phyloP scores from a whole-genome alignment of 441 rosid genomes.

The Flueggea neowawraea region DNA sequence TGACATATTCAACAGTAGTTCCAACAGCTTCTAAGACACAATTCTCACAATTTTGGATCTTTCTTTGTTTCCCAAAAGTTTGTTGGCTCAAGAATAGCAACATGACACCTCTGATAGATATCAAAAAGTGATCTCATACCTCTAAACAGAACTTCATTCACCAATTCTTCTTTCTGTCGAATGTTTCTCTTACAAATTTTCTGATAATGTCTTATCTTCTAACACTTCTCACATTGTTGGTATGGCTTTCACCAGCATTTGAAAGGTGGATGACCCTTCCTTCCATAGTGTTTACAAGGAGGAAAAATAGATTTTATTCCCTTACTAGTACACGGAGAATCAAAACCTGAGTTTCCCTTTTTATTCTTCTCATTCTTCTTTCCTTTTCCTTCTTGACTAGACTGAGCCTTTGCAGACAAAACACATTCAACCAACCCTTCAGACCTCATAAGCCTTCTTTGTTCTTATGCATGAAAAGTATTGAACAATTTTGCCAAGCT shows the following conservation, averaged over 20 bases:
- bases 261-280: slow-evolving; percentile 5
- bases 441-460: neutral
- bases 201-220: slow-evolving; percentile 14
- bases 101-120: neutral
- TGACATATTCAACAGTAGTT: no score
- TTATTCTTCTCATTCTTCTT: no score
- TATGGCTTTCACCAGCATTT: slow-evolving; percentile 18
- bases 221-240: slow-evolving; percentile 8
- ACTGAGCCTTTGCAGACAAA: no score
- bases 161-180: neutral
- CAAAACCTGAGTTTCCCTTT: no score
- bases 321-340: neutral
- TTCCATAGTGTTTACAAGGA: slow-evolving; percentile 10
- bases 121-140: neutral
- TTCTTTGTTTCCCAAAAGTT: neutral
- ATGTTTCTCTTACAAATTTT: slow-evolving; percentile 4
- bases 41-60: neutral
- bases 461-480: neutral
- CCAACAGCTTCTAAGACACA: no score
- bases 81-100: neutral
- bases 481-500: neutral
- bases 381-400: neutral
- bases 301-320: neutral
- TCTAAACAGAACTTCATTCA: neutral
- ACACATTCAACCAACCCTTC: no score